Evolutionary conservation across 176 grass and related monocot species (phyloP), one percentile per base, ranked within the genome.

Genomic region (Dendrocalamus sinicus): DNA sequence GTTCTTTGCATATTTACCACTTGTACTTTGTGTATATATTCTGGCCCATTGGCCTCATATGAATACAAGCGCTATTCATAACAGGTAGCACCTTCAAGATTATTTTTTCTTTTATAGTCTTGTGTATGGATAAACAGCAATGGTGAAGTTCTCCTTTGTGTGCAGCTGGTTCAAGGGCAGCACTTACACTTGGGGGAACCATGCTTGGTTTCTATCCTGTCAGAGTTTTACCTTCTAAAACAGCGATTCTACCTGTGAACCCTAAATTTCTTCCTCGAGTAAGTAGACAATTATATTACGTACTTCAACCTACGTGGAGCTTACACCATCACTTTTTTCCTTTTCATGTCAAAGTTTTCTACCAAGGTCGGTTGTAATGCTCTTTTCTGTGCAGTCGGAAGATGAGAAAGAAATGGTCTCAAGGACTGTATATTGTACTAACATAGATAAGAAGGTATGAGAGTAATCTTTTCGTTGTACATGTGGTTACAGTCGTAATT

Each of bases 361-460:
- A 54, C n/a, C 63, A 44, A 51, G 24, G 46, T 32, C 66, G 26
- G 20, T 58, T 77, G 9, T 55, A 70, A 67, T 81, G 16, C 4
- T 77, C 23, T 80, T 66, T 87, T 86, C 5, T 77, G 7, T 84
- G 81, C 85, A 95, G 95, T 87, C 95, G 8, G 87, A 93, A 63
- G 89, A 97, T 9, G 91, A 97, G 82, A 97, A 92, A 86, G 95
- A 97, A 80, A 91, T 97, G 91, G 92, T 95, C 11, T 86, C 89
- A 4, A 97, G 91, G 86, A 97, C 95, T 79, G 93, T 97, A 74
- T 97, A 97, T 85, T 97, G 95, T 89, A 97, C 89, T 90, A 95
- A 95, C 84, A 97, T 97, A 90, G 95, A 97, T 80, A 97, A 97
- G 88, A 89, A 95, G 93, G 95, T 97, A 89, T 24, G 62, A 5